Evolutionary conservation across 2,329 filamentous ascomycete species (phyloP).

Genomic region (Paracoccidioides lutzii): DNA sequence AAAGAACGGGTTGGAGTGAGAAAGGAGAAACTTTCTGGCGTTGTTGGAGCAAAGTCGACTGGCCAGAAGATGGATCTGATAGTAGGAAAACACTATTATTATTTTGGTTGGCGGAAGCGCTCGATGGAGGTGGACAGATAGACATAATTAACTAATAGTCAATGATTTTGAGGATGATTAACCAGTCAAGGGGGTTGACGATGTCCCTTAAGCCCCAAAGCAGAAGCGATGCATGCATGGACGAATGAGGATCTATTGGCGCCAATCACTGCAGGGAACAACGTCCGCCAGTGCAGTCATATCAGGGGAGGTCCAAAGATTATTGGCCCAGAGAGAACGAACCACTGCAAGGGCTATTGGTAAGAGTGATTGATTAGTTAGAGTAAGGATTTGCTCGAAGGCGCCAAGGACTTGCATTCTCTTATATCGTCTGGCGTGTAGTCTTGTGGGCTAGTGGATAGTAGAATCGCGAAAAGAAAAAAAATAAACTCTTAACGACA

Average conservation of each 20-base stretch:
- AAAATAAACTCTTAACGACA: neutral
- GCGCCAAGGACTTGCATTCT: neutral
- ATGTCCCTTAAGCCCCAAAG: neutral
- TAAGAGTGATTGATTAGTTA: neutral
- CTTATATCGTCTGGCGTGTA: neutral
- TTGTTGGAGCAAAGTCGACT: conserved; percentile 1
- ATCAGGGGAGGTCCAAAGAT: neutral
- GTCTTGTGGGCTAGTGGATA: neutral
- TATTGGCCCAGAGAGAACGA: neutral
- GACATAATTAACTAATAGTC: conserved; percentile 1
- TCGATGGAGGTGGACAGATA: conserved; percentile 9
- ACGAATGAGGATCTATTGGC: neutral
- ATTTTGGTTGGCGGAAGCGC: conserved; percentile 9
- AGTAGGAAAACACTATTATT: neutral
- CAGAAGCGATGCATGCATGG: neutral
- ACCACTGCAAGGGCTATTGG: neutral
- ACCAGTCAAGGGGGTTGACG: neutral
- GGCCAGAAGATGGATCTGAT: conserved; percentile 6
- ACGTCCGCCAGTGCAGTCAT: neutral
- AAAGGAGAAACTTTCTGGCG: neutral
- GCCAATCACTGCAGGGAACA: neutral
- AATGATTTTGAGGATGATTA: neutral
- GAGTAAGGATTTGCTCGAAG: neutral
- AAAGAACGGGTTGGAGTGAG: neutral
- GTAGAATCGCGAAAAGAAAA: neutral